phyloP scores from a whole-genome alignment of 768 basidiomycete genomes.

The Stropharia rugosoannulata region DNA sequence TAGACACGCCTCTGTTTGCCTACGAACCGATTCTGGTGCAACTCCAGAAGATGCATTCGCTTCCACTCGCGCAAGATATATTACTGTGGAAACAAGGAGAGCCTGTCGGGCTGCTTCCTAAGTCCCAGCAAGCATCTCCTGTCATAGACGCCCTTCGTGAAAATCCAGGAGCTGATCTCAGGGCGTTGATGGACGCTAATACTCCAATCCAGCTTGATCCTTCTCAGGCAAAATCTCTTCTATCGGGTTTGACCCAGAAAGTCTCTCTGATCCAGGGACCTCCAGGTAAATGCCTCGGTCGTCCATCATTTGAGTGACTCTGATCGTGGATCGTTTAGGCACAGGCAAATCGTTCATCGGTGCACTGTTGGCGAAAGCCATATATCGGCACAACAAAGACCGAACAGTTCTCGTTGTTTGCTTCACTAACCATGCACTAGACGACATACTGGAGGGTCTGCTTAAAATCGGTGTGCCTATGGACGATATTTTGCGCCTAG shows the following conservation, averaged over 20 bases:
- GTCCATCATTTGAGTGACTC: conserved; percentile 35
- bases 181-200: conserved; percentile 31
- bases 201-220: conserved; percentile 48
- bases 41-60: conserved; percentile 41
- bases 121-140: conserved; percentile 3
- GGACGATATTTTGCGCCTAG: conserved; percentile 52
- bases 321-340: conserved; percentile 33
- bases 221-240: conserved; percentile 46
- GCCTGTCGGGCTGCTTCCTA: conserved; percentile 1
- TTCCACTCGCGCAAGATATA: conserved; percentile 52
- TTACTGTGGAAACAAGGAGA: conserved; percentile 47
- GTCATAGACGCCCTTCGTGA: conserved; percentile 24
- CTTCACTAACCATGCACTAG: conserved; percentile 75
- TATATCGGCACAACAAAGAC: conserved; percentile 42
- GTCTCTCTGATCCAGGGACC: conserved; percentile 71
- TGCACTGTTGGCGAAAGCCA: conserved; percentile 58
- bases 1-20: conserved; percentile 61
- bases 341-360: conserved; percentile 79
- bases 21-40: conserved; percentile 62
- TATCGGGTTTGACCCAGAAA: conserved; percentile 52
- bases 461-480: conserved; percentile 56
- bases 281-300: conserved; percentile 45
- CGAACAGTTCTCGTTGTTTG: conserved; percentile 66
- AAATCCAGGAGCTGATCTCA: conserved; percentile 40
- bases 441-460: conserved; percentile 66